phyloP scores from a whole-genome alignment of 1,139 yeast species.

The Magnusiomyces suaveolens region DNA sequence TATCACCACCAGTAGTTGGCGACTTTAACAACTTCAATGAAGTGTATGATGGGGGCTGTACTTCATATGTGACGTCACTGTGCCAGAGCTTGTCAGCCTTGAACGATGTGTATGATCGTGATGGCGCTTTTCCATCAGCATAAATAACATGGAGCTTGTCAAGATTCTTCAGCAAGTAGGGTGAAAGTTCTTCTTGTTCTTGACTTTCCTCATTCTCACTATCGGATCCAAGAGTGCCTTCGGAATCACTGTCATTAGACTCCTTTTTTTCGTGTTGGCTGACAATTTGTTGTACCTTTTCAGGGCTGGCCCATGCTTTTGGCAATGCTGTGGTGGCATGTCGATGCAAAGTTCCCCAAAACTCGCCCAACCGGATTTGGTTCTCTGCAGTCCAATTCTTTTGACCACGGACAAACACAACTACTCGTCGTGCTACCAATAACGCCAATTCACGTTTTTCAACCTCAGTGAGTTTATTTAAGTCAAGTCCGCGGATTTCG shows the following conservation, averaged over 20 bases:
- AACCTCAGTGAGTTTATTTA: slow-evolving; percentile 34
- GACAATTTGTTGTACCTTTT: not conserved
- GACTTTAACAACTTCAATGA: slow-evolving; percentile 51
- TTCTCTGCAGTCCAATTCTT: slow-evolving; percentile 37
- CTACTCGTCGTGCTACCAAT: slow-evolving; percentile 56
- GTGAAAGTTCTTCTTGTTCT: not conserved
- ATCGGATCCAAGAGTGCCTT: not conserved
- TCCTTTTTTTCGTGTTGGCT: not conserved
- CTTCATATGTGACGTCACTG: slow-evolving; percentile 60
- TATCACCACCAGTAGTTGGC: slow-evolving; percentile 64
- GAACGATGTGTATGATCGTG: slow-evolving; percentile 22
- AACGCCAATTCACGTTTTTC: slow-evolving; percentile 60
- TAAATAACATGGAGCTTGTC: slow-evolving; percentile 52
- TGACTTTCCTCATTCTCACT: not conserved
- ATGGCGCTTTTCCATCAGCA: slow-evolving; percentile 26
- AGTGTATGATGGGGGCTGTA: slow-evolving; percentile 61
- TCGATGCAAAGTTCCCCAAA: slow-evolving; percentile 60
- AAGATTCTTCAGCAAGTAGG: slow-evolving; percentile 21
- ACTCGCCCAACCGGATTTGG: slow-evolving; percentile 53
- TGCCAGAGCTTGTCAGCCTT: slow-evolving; percentile 41
- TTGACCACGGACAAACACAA: slow-evolving; percentile 58
- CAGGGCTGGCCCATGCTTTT: not conserved
- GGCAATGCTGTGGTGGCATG: slow-evolving; percentile 74
- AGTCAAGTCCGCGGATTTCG: slow-evolving; percentile 50
- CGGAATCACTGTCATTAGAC: not conserved